Base-by-base conservation (phyloP, 306 rosid genomes). In the Fragaria vesca region DNA sequence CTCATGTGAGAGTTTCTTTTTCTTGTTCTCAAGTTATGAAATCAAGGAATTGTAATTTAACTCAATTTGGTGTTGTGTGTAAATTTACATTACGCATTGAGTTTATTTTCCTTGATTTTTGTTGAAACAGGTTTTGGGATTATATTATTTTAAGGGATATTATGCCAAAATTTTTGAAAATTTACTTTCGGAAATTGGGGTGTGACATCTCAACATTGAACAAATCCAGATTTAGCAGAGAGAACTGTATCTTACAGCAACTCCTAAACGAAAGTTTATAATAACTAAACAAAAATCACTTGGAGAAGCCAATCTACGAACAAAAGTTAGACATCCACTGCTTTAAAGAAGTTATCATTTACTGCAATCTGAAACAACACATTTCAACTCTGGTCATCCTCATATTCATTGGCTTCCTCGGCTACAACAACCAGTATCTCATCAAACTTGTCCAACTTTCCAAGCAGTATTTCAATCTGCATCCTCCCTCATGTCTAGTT, bases 361-460 rank as follows among this genome's bases (percentile, higher is more conserved):
- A 65, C 45, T 36, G 63, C 65, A 80, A 50, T 78, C 78, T 52
- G 51, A 45, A 42, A 26, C 71, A n/a, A 58, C 13, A 51, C 28
- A 28, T 42, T 57, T 67, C 52, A 82, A 63, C 62, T 79, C 77
- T 84, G 83, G 66, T 88, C 90, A 28, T 28, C 30, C 65, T 87
- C 93, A 58, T 73, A 36, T 1, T 91, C 90, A 69, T 79, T 84
- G 66, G 75, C 91, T 43, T 84, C 90, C 75, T 87, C 90, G 67
- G 75, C 81, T 0, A 76, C 81, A 1, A 89, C 92, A 1, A 90
- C 94, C 97, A 91, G 89, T 81, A 89, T 72, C 81, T 88, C 92
- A 20, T 91, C 97, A 30, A 91, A 91, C 76, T 89, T 88, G 76
- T 85, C 91, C 0, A 93, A 88, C 87, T 89, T 91, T 67, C 87